Evolutionary conservation across 345 rosid species (phyloP), one percentile per base, ranked within the genome.

Genomic region (Durio zibethinus): DNA sequence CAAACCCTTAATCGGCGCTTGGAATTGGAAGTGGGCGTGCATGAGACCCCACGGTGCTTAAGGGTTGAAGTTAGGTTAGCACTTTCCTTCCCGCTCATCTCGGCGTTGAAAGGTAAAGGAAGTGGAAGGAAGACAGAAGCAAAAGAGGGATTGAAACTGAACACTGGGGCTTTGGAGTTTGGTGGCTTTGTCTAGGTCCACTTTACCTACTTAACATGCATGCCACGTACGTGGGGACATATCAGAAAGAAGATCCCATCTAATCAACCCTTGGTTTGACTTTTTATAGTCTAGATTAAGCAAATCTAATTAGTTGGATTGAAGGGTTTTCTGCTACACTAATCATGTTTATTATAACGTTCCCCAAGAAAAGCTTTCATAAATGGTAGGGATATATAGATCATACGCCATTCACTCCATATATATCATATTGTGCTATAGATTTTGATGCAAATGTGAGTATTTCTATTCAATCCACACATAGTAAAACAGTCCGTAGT

Each of bases 161-260:
- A 10, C 9, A 5, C 0, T 45, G 54, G 29, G 74, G 27, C 45
- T 71, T 62, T 45, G 57, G 72, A 48, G 18, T 71, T 62, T 45
- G 57, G 72, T 63, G 18, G 62, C 48, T 29, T 45, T 69, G 54
- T 4, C 18, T 42, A 21, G 15, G 52, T 52, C 27, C 47, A 11
- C 16, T 14, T 61, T 42, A 61, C 56, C 57, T 18, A 74, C 27
- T 16, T 9, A 74, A 75, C 59, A 42, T 62, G 47, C 61, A 71
- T 33, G 61, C 65, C 78, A 48, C 45, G 78, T 75, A 48, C 45
- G 78, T 75, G 78, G 54, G 78, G 70, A 47, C 72, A 20, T 48
- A 4, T 15, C 18, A 43, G 59, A 16, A 61, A 31, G 4, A 16
- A 59, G 38, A 63, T 21, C 78, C 78, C 29, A 33, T 75, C 61